Evolutionary conservation across 2,329 filamentous ascomycete species (phyloP).

Genomic region (Bipolaris cookei): DNA sequence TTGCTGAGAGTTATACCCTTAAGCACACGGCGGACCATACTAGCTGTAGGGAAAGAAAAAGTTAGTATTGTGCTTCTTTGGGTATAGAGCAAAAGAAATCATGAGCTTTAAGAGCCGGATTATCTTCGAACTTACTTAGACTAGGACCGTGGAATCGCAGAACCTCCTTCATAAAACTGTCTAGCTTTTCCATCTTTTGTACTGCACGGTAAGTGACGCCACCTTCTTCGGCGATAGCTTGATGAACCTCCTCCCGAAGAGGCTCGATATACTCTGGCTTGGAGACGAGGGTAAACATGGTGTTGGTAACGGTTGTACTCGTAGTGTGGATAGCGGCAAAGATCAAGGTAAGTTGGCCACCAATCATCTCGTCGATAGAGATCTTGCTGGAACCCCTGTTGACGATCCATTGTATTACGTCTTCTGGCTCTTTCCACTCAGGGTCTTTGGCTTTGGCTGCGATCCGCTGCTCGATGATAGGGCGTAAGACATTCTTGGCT

Average conservation of each 20-base stretch:
- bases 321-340: conserved; percentile 45
- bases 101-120: no score
- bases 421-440: conserved; percentile 44
- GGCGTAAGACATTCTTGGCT: conserved; percentile 25
- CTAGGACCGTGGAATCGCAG: conserved; percentile 34
- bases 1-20: conserved; percentile 61
- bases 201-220: conserved; percentile 38
- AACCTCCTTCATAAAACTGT: conserved; percentile 48
- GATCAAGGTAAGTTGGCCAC: conserved; percentile 32
- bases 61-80: background rate
- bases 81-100: background rate
- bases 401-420: conserved; percentile 50
- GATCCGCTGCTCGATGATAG: conserved; percentile 33
- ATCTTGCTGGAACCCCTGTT: conserved; percentile 23
- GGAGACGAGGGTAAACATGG: conserved; percentile 41
- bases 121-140: conserved; percentile 24
- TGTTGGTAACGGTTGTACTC: conserved; percentile 34
- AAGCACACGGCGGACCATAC: conserved; percentile 59
- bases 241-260: conserved; percentile 50
- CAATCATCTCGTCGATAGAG: conserved; percentile 11
- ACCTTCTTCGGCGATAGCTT: conserved; percentile 47
- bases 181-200: conserved; percentile 46
- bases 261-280: conserved; percentile 53
- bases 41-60: background rate
- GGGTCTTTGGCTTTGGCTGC: conserved; percentile 33